phyloP scores from a whole-genome alignment of 495 filamentous ascomycete species.

The Lophiostoma macrostomum region DNA sequence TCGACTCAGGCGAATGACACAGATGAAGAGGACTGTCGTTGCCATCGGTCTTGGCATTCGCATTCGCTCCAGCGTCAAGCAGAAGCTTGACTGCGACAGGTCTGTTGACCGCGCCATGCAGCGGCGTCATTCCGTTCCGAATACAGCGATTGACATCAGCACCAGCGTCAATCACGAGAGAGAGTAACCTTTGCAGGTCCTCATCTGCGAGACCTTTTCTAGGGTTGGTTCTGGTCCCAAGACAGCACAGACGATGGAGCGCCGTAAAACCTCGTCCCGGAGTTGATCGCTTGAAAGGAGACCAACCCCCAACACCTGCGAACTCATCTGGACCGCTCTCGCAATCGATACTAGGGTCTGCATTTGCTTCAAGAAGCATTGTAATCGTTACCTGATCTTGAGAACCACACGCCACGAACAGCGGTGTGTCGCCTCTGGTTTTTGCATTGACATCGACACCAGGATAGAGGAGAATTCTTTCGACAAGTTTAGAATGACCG shows the following conservation, averaged over 20 bases:
- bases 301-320: too few species aligned
- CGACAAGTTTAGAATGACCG: not conserved
- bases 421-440: not conserved
- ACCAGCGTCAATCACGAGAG: not conserved
- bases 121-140: not conserved
- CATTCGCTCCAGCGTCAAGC: constrained; percentile 11
- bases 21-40: not conserved
- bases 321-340: not conserved
- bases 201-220: not conserved
- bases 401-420: not conserved
- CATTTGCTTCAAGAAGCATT: constrained; percentile 9
- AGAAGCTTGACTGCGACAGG: not conserved
- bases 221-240: too few species aligned
- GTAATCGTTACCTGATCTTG: not conserved
- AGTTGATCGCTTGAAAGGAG: too few species aligned
- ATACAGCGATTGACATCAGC: not conserved
- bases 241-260: not conserved
- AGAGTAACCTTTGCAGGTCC: not conserved
- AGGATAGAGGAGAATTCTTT: not conserved
- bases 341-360: not conserved
- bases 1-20: not conserved
- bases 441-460: constrained; percentile 1
- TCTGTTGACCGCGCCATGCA: not conserved
- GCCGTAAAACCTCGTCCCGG: not conserved
- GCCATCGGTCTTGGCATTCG: not conserved